Evolutionary conservation across 2,329 filamentous ascomycete species (phyloP).

Genomic region (Venturiaceae sp.): DNA sequence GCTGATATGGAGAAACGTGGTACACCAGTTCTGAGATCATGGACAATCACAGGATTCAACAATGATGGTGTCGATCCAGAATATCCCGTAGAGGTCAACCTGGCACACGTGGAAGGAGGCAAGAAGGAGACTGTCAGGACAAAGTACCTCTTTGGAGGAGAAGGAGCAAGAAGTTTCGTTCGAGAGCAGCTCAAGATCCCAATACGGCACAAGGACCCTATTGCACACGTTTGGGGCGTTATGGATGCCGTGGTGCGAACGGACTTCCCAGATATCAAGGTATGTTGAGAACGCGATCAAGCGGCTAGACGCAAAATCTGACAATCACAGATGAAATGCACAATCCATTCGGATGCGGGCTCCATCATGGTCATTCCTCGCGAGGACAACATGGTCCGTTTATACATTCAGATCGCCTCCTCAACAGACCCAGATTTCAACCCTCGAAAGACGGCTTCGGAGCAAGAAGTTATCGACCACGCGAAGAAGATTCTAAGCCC

Average conservation of each 20-base stretch:
- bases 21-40: constrained; percentile 46
- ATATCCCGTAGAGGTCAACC: constrained; percentile 71
- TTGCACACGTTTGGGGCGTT: constrained; percentile 55
- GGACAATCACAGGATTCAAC: constrained; percentile 52
- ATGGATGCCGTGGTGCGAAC: constrained; percentile 57
- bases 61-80: constrained; percentile 51
- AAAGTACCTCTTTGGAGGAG: constrained; percentile 55
- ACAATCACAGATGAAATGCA: constrained; percentile 49
- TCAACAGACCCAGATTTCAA: constrained; percentile 52
- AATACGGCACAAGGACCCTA: constrained; percentile 53
- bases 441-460: constrained; percentile 49
- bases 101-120: constrained; percentile 68
- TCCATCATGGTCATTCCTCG: constrained; percentile 55
- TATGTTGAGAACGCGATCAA: constrained; percentile 16
- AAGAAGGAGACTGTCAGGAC: constrained; percentile 54
- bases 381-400: constrained; percentile 44
- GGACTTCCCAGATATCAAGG: constrained; percentile 54
- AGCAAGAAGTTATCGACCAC: constrained; percentile 46
- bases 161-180: constrained; percentile 52
- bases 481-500: constrained; percentile 51
- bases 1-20: constrained; percentile 51
- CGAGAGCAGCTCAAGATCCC: constrained; percentile 57
- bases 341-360: constrained; percentile 54
- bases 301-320: neutral
- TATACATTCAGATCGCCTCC: constrained; percentile 51